A percentile compares a stretch with the other conserved stretches of the same genome.
phyloP scores from a whole-genome alignment of 176 grass and related monocot genomes.

The Carex pumila region DNA sequence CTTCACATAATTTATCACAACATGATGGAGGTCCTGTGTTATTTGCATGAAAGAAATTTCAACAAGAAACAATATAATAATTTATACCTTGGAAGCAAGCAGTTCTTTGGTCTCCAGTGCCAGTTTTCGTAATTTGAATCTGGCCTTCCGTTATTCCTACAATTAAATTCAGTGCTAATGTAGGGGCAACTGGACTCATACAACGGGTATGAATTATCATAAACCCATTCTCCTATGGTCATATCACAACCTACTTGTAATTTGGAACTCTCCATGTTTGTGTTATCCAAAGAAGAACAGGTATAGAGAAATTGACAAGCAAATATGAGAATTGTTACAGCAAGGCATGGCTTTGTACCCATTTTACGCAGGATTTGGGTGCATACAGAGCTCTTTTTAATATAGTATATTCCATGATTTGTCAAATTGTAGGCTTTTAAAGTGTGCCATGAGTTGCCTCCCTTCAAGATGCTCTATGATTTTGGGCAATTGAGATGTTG shows the following conservation, averaged over 20 bases:
- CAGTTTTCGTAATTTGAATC: slow-evolving; percentile 34
- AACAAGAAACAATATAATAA: not conserved
- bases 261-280: slow-evolving; percentile 2
- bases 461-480: not conserved
- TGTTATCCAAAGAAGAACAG: slow-evolving; percentile 2
- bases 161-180: slow-evolving; percentile 27
- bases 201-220: slow-evolving; percentile 33
- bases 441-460: slow-evolving; percentile 11
- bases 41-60: not conserved
- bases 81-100: slow-evolving; percentile 27
- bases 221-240: slow-evolving; percentile 35
- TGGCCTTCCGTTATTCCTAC: slow-evolving; percentile 24
- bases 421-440: slow-evolving; percentile 2
- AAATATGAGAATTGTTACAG: not conserved
- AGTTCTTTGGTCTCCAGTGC: slow-evolving; percentile 34
- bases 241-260: slow-evolving; percentile 24
- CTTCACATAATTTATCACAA: not conserved
- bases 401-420: not conserved
- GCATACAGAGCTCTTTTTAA: not conserved
- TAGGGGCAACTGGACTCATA: slow-evolving; percentile 33
- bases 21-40: not conserved
- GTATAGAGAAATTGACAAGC: slow-evolving; percentile 1
- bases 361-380: not conserved
- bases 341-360: not conserved
- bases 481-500: slow-evolving; percentile 5